These are phyloP conservation scores for Panellus pusillus DNA, from an alignment of 768 basidiomycete species.

Conservation along the genomic window DNA sequence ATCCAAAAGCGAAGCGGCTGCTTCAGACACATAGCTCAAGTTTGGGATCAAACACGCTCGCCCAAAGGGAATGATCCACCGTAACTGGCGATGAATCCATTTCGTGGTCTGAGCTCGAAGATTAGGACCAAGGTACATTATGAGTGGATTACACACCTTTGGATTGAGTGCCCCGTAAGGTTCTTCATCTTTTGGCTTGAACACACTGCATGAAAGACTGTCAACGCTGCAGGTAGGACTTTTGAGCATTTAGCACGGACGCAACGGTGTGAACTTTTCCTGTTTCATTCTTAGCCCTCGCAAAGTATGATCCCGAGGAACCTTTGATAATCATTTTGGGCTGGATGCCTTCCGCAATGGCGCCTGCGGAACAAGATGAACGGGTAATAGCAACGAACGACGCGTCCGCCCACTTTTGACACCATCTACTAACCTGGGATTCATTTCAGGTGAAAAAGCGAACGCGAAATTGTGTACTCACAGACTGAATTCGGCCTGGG, in stretches of 20 bases:
- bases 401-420: slow-evolving; percentile 51
- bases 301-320: slow-evolving; percentile 90
- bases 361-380: slow-evolving; percentile 36
- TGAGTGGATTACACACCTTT: slow-evolving; percentile 48
- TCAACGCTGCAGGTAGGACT: background rate
- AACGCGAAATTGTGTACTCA: slow-evolving; percentile 33
- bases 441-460: background rate
- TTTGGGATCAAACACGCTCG: slow-evolving; percentile 88
- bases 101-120: slow-evolving; percentile 66
- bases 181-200: slow-evolving; percentile 91
- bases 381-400: slow-evolving; percentile 31
- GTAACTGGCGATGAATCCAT: slow-evolving; percentile 86
- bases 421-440: slow-evolving; percentile 16
- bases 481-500: slow-evolving; percentile 69
- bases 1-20: slow-evolving; percentile 84
- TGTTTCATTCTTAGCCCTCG: slow-evolving; percentile 70
- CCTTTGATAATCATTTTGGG: slow-evolving; percentile 92
- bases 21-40: slow-evolving; percentile 51
- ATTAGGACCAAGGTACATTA: background rate
- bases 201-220: slow-evolving; percentile 52
- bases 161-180: slow-evolving; percentile 88
- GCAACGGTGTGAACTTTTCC: slow-evolving; percentile 78
- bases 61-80: slow-evolving; percentile 90
- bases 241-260: slow-evolving; percentile 42
- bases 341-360: slow-evolving; percentile 77